phyloP scores from a whole-genome alignment of 805 yeast species.

The Candida arabinofermentans region DNA sequence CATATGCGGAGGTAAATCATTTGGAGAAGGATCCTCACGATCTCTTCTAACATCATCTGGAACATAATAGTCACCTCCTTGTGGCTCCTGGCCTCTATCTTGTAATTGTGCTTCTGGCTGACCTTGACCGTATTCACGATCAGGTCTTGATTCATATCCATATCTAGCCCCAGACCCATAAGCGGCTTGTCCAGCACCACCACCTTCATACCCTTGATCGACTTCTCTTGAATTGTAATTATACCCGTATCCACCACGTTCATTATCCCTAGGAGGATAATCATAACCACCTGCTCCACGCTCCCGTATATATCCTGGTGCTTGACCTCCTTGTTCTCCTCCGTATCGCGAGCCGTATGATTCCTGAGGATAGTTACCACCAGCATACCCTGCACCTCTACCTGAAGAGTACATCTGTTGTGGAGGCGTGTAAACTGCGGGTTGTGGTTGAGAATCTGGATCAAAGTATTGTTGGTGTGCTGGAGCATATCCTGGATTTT shows the following conservation, averaged over 20 bases:
- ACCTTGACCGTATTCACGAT: no score
- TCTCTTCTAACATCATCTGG: not conserved
- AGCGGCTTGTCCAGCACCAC: not conserved
- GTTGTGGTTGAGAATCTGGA: not conserved
- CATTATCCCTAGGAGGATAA: not conserved
- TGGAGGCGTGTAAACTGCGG: not conserved
- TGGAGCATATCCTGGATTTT: not conserved
- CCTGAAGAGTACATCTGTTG: not conserved
- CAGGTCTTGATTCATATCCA: no score
- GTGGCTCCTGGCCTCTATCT: not conserved
- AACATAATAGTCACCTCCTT: not conserved
- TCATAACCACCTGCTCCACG: not conserved
- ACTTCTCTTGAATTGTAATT: not conserved
- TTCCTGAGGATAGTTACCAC: no score
- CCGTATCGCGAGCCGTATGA: no score
- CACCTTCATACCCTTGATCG: not conserved
- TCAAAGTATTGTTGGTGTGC: not conserved
- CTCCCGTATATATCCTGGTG: not conserved
- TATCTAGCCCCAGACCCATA: not conserved
- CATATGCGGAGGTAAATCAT: slow-evolving; percentile 11
- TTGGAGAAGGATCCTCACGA: not conserved
- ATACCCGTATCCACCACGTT: not conserved
- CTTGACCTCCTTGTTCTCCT: no score
- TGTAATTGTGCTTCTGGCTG: no score
- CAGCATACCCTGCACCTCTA: not conserved